phyloP scores from a whole-genome alignment of 2,329 filamentous ascomycete species.

The Trichoderma sp. region DNA sequence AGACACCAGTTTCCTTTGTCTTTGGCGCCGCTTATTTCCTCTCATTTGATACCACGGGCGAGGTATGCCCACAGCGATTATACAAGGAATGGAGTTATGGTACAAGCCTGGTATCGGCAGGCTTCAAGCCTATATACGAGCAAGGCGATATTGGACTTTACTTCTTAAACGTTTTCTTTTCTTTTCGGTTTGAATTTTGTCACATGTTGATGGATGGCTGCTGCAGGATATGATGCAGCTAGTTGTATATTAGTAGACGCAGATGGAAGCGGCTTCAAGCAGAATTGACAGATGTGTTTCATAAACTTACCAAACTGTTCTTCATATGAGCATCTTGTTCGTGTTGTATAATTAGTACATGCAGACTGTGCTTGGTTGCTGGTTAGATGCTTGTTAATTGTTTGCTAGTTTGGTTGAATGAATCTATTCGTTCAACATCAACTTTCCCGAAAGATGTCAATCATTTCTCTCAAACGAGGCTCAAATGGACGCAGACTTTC shows the following conservation, averaged over 20 bases:
- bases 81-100: slow-evolving; percentile 24
- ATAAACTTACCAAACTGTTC: neutral
- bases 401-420: neutral
- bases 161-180: neutral
- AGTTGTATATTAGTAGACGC: neutral
- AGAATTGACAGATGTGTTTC: neutral
- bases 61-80: slow-evolving; percentile 9
- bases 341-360: no score
- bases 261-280: neutral
- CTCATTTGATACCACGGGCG: slow-evolving; percentile 20
- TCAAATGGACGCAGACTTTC: neutral
- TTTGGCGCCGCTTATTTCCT: slow-evolving; percentile 11
- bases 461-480: neutral
- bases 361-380: neutral
- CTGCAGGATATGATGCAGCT: neutral
- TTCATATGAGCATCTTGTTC: neutral
- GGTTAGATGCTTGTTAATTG: no score
- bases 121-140: slow-evolving; percentile 1
- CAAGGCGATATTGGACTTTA: neutral
- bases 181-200: neutral
- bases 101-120: neutral
- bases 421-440: neutral
- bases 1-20: slow-evolving; percentile 6
- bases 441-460: neutral
- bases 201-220: neutral